Conservation (phyloP, 371 early-diverging fungal species). For the Rhizopus delemar region DNA sequence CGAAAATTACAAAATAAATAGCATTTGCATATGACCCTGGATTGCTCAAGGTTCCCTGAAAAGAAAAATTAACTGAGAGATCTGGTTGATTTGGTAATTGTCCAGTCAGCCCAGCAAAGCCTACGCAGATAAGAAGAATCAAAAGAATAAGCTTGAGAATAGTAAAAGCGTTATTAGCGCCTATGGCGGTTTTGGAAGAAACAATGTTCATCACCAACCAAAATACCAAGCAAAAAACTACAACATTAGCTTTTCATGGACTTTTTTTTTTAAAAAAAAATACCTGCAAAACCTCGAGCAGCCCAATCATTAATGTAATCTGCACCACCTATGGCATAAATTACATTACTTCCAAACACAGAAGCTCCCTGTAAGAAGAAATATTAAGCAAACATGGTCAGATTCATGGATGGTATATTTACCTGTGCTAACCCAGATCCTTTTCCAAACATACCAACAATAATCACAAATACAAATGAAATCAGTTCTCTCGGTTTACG, state of each 20-base stretch:
- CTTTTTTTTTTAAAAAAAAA: not conserved
- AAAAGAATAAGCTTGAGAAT: slow-evolving; percentile 25
- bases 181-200: slow-evolving; percentile 26
- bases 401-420: not conserved
- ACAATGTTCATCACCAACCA: slow-evolving; percentile 29
- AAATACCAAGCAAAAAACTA: slow-evolving; percentile 30
- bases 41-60: slow-evolving; percentile 23
- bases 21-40: slow-evolving; percentile 26
- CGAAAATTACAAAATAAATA: slow-evolving; percentile 30
- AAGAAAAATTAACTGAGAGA: slow-evolving; percentile 22
- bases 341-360: slow-evolving; percentile 31
- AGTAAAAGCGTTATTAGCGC: slow-evolving; percentile 28
- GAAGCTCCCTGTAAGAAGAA: slow-evolving; percentile 19
- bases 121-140: slow-evolving; percentile 24
- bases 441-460: slow-evolving; percentile 21
- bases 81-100: slow-evolving; percentile 24
- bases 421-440: slow-evolving; percentile 31
- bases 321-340: slow-evolving; percentile 30
- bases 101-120: slow-evolving; percentile 34
- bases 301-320: slow-evolving; percentile 25
- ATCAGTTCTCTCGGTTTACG: slow-evolving; percentile 25
- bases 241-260: not conserved
- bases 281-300: slow-evolving; percentile 28
- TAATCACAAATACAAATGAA: slow-evolving; percentile 29
- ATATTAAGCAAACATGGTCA: not conserved